These are phyloP conservation scores for Eudorina sp. DNA, from an alignment of 139 green algal genomes.

Conservation along the genomic window DNA sequence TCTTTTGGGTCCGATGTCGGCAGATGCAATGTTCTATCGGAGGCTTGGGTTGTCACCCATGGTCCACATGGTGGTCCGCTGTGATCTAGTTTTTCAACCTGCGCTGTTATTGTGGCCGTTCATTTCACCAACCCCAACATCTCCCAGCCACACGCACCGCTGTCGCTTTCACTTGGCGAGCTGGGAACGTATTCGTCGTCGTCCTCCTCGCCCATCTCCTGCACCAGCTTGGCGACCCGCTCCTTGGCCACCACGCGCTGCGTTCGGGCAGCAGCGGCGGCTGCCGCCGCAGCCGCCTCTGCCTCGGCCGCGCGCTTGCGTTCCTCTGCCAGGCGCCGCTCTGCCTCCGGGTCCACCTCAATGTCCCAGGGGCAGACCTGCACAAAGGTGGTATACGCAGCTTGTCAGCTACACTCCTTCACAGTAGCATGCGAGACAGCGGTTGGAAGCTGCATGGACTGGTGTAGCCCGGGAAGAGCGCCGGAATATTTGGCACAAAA, in stretches of 20 bases:
- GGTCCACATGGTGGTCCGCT: too few relatives aligned
- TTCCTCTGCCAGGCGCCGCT: constrained; percentile 55
- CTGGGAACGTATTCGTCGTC: constrained; percentile 49
- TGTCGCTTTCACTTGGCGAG: constrained; percentile 17
- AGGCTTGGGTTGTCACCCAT: too few relatives aligned
- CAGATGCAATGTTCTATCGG: too few relatives aligned
- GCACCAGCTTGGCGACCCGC: constrained; percentile 39
- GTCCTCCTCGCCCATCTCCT: constrained; percentile 43
- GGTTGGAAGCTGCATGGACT: too few relatives aligned
- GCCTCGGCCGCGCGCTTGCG: constrained; percentile 32
- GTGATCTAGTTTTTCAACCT: too few relatives aligned
- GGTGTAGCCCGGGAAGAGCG: too few relatives aligned
- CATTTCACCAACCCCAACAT: background rate
- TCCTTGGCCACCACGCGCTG: constrained; percentile 52
- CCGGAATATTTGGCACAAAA: too few relatives aligned
- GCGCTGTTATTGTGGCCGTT: too few relatives aligned
- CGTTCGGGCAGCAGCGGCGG: constrained; percentile 49
- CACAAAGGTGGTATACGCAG: too few relatives aligned
- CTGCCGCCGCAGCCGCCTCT: constrained; percentile 26
- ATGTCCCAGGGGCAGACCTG: constrained; percentile 89
- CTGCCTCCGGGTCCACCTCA: constrained; percentile 82
- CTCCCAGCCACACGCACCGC: background rate
- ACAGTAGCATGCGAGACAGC: too few relatives aligned
- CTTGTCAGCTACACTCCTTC: too few relatives aligned
- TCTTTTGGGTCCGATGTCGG: too few relatives aligned